Percentiles rank a stretch among this genome's conserved stretches.
phyloP scores from a whole-genome alignment of 1,284 basidiomycete genomes.

The Porodaedalea pini region DNA sequence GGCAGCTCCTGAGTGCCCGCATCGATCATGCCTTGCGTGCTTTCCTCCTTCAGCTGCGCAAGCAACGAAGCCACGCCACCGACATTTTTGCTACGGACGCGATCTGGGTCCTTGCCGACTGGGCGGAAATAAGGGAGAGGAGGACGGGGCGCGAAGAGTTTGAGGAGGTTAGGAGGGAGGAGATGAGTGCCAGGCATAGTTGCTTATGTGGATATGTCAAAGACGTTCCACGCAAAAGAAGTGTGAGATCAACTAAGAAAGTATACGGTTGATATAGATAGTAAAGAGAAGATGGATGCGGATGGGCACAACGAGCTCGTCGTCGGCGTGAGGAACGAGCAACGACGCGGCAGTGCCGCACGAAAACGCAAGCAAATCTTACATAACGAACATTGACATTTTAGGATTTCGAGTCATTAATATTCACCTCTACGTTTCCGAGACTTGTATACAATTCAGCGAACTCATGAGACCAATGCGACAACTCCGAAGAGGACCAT shows the following conservation, averaged over 20 bases:
- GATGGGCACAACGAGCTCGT: too few relatives aligned
- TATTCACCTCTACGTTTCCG: too few relatives aligned
- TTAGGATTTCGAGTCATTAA: too few relatives aligned
- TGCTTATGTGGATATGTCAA: too few relatives aligned
- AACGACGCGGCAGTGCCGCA: too few relatives aligned
- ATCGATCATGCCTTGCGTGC: slow-evolving; percentile 62
- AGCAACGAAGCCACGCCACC: slow-evolving; percentile 72
- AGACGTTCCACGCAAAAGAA: not conserved
- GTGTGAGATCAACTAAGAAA: not conserved
- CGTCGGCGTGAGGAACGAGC: too few relatives aligned
- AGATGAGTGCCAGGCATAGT: slow-evolving; percentile 81
- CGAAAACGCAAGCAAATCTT: too few relatives aligned
- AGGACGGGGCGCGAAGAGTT: slow-evolving; percentile 90
- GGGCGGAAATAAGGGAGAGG: slow-evolving; percentile 83
- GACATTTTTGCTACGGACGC: slow-evolving; percentile 68
- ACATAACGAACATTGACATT: too few relatives aligned
- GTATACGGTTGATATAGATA: not conserved
- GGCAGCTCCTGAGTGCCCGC: slow-evolving; percentile 44
- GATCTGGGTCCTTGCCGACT: slow-evolving; percentile 76
- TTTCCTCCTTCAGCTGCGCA: slow-evolving; percentile 70
- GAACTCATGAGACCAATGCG: too few relatives aligned
- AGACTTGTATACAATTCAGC: too few relatives aligned
- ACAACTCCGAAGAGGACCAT: too few relatives aligned
- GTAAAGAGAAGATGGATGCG: not conserved
- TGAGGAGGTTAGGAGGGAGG: slow-evolving; percentile 89